Percentiles rank a stretch among this genome's conserved stretches.
These are phyloP conservation scores for Yarrowia alimentaria DNA, from an alignment of 805 yeast species.

Conservation along the genomic window DNA sequence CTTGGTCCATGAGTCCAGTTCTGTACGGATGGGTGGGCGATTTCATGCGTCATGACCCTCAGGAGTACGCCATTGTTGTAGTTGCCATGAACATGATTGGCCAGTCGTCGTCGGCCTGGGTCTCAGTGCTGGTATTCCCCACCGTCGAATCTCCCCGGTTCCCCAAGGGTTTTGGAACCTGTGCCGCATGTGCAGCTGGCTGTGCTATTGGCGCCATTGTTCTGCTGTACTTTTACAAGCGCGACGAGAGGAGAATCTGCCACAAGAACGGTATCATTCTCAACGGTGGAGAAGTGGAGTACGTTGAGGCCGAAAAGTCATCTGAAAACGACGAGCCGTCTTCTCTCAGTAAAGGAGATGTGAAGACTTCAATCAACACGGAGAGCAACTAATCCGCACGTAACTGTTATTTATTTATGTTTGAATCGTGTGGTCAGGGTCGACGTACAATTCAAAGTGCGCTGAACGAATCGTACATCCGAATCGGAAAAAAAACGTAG, in stretches of 20 bases:
- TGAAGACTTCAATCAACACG: background rate
- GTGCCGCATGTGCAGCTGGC: slow-evolving; percentile 31
- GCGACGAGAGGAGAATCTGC: slow-evolving; percentile 50
- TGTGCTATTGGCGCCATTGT: slow-evolving; percentile 35
- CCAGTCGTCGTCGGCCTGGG: slow-evolving; percentile 57
- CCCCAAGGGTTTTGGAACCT: slow-evolving; percentile 33
- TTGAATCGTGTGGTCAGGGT: no score
- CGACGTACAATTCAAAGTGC: no score
- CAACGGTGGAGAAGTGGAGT: slow-evolving; percentile 9
- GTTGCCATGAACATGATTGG: slow-evolving; percentile 52
- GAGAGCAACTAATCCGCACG: no score
- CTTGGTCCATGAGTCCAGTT: slow-evolving; percentile 61
- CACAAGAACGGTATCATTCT: slow-evolving; percentile 48
- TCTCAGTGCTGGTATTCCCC: slow-evolving; percentile 46
- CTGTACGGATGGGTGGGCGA: slow-evolving; percentile 58
- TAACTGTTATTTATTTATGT: no score
- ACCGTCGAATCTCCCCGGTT: slow-evolving; percentile 37
- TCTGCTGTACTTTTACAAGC: slow-evolving; percentile 54
- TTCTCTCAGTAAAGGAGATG: background rate
- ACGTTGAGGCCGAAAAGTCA: background rate
- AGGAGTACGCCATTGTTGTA: slow-evolving; percentile 50
- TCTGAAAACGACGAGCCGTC: background rate
- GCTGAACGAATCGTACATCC: no score
- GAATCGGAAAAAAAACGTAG: no score
- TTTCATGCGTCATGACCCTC: slow-evolving; percentile 51